These are phyloP conservation scores for Dichotomopilus funicola DNA, from an alignment of 2,329 filamentous ascomycete genomes.

Conservation along the genomic window DNA sequence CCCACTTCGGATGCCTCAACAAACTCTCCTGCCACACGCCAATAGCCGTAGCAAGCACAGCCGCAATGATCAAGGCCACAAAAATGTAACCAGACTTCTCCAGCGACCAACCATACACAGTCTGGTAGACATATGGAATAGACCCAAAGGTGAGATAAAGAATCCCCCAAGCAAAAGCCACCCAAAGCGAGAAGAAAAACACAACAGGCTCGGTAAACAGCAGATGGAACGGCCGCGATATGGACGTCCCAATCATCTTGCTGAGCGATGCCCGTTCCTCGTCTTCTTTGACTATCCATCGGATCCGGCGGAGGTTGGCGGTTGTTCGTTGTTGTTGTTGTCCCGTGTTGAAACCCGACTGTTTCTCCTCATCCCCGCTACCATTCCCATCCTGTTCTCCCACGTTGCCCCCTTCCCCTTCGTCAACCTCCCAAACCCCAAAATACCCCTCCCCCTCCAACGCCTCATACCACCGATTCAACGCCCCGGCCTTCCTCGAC, in stretches of 20 bases:
- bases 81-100: slow-evolving; percentile 68
- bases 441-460: slow-evolving; percentile 59
- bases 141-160: slow-evolving; percentile 80
- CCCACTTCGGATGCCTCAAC: slow-evolving; percentile 41
- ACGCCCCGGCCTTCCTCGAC: slow-evolving; percentile 60
- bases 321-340: neutral
- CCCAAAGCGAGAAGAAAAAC: slow-evolving; percentile 85
- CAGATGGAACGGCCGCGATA: slow-evolving; percentile 72
- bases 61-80: slow-evolving; percentile 61
- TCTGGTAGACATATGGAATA: slow-evolving; percentile 69
- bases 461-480: slow-evolving; percentile 75
- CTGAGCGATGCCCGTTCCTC: slow-evolving; percentile 63
- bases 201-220: slow-evolving; percentile 71
- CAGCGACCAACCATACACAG: slow-evolving; percentile 60
- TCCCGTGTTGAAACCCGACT: neutral
- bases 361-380: slow-evolving; percentile 20
- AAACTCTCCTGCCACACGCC: slow-evolving; percentile 68
- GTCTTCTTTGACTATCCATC: slow-evolving; percentile 75
- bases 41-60: slow-evolving; percentile 58
- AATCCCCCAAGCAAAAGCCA: slow-evolving; percentile 82
- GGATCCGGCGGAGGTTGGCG: slow-evolving; percentile 46
- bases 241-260: slow-evolving; percentile 66
- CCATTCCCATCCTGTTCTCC: neutral
- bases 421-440: slow-evolving; percentile 36
- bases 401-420: slow-evolving; percentile 7